Evolutionary conservation across 331 rosid genomes (phyloP).

Genomic region (Arachis monticola): DNA sequence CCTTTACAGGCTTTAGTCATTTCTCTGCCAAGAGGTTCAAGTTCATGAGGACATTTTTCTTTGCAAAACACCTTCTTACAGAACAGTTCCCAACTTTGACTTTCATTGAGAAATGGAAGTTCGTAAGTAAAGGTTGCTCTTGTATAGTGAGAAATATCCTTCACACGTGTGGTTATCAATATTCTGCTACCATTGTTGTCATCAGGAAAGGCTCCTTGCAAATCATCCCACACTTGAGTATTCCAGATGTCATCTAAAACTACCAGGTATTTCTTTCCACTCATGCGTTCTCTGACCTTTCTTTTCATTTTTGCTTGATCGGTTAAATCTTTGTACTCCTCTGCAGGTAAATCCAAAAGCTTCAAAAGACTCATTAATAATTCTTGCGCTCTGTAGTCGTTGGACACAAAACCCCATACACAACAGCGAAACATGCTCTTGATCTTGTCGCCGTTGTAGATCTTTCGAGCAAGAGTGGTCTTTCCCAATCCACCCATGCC

Average conservation of each 20-base stretch:
- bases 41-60: not conserved
- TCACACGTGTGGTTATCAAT: constrained; percentile 36
- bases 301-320: too few relatives aligned
- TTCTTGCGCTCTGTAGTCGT: too few relatives aligned
- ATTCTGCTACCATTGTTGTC: constrained; percentile 26
- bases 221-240: not conserved
- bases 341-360: too few relatives aligned
- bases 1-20: constrained; percentile 42
- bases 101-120: not conserved
- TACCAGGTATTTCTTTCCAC: constrained; percentile 10
- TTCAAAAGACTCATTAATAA: too few relatives aligned
- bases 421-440: too few relatives aligned
- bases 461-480: too few relatives aligned
- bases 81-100: constrained; percentile 28
- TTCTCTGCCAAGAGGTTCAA: not conserved
- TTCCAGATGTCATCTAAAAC: constrained; percentile 45
- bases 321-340: too few relatives aligned
- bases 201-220: constrained; percentile 16
- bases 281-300: not conserved
- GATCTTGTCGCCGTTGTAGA: too few relatives aligned
- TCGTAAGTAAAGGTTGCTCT: not conserved
- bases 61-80: not conserved
- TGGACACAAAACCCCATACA: too few relatives aligned
- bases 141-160: not conserved
- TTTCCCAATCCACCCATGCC: too few relatives aligned